Conservation (phyloP, 176 grass and related monocot species). For the Hyparrhenia diplandra region DNA sequence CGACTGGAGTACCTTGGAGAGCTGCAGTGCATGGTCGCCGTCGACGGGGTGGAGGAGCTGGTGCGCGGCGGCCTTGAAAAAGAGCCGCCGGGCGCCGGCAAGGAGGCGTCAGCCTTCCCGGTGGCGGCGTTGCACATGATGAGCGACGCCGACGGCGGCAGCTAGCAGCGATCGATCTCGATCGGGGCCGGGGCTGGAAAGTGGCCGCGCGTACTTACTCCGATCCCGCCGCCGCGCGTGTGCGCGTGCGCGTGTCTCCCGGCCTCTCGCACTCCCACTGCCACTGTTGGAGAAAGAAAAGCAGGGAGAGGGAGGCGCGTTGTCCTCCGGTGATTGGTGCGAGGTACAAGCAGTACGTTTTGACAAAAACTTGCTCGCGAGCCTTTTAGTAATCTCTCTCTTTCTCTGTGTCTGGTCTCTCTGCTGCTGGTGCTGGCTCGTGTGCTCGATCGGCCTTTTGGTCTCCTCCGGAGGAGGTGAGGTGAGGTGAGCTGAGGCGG, state of each 20-base stretch:
- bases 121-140: constrained; percentile 47
- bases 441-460: constrained; percentile 29
- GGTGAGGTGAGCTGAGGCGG: no score
- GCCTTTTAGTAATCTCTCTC: neutral
- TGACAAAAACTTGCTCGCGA: neutral
- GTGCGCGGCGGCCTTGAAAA: constrained; percentile 33
- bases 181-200: neutral
- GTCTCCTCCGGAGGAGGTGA: constrained; percentile 40
- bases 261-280: neutral
- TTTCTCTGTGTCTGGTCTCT: neutral
- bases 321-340: constrained; percentile 34
- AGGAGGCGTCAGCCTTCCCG: neutral
- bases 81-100: constrained; percentile 5
- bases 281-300: constrained; percentile 6
- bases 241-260: neutral
- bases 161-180: neutral
- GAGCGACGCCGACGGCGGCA: neutral
- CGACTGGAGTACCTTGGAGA: no score
- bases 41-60: constrained; percentile 35
- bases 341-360: constrained; percentile 46
- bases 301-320: neutral
- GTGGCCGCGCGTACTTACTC: neutral
- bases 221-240: no score
- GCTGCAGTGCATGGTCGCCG: constrained; percentile 19
- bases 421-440: neutral